Percentiles rank a stretch among this genome's conserved stretches.
Conservation (phyloP, 2,329 filamentous ascomycete species). For the Penicillium carneum region DNA sequence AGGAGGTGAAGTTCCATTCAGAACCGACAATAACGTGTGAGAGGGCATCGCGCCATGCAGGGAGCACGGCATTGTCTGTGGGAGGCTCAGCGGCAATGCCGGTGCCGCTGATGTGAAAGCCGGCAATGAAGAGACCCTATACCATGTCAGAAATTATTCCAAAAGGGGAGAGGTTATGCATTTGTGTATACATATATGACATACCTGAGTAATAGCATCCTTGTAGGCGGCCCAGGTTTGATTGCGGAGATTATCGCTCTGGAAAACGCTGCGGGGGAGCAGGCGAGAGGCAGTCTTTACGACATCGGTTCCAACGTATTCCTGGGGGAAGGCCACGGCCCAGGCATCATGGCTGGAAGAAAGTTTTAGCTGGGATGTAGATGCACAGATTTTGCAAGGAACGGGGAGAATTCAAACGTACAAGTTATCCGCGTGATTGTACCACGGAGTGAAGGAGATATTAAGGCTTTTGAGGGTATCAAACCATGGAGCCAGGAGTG, state of each 20-base stretch:
- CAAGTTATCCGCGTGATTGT: slow-evolving; percentile 36
- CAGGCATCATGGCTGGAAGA: slow-evolving; percentile 9
- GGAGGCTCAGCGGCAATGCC: slow-evolving; percentile 30
- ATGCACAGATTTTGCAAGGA: too few species aligned
- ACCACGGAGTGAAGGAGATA: slow-evolving; percentile 31
- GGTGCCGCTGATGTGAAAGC: slow-evolving; percentile 35
- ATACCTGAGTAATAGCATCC: too few species aligned
- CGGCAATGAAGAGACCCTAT: slow-evolving; percentile 34
- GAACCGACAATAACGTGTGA: slow-evolving; percentile 47
- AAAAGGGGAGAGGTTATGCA: too few species aligned
- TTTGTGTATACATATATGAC: too few species aligned
- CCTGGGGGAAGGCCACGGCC: neutral
- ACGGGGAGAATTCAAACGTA: slow-evolving; percentile 10
- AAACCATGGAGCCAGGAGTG: slow-evolving; percentile 33
- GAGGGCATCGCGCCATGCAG: slow-evolving; percentile 54
- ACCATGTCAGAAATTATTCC: neutral
- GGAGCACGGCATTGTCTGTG: slow-evolving; percentile 37
- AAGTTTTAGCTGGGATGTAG: too few species aligned
- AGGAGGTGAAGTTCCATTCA: slow-evolving; percentile 34
- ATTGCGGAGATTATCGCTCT: too few species aligned
- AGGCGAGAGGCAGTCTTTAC: too few species aligned
- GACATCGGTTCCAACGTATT: too few species aligned
- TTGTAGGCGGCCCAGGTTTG: too few species aligned
- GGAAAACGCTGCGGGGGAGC: too few species aligned
- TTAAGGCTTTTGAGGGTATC: slow-evolving; percentile 28